Base-by-base conservation (phyloP, 2,329 filamentous ascomycete genomes). In the Fusarium brachygibbosum region DNA sequence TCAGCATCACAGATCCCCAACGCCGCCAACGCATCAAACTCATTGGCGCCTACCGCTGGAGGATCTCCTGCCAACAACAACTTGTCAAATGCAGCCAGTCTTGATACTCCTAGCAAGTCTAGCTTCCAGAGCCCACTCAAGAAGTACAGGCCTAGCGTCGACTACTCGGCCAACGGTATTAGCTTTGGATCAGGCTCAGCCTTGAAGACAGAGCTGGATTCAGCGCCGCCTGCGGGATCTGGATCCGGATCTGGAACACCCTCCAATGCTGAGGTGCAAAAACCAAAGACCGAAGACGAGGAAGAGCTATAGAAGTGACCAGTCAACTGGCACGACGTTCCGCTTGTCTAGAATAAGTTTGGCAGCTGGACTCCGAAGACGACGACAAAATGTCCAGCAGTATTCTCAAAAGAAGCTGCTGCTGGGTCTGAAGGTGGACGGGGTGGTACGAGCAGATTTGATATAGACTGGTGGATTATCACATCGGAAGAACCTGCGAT, bases 51-150 rank as follows among this genome's bases (percentile, higher is more conserved):
- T 46, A 57, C 52, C 32, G 23, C 61, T 53, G 60, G 57, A 50
- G 70, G 63, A 46, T 57, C 70, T 16, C 59, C 67, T 31, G 48
- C 65, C 31, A 64, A 52, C 57, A 69, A 51, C 45, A 45, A 41
- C 19, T 49, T 67, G 35, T 32, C 71, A 21, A 63, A 64, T 23
- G 46, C 58, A 23, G 62, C 49, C 34, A 38, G 61, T 49, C 56
- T 64, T 9, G 76, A 81, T 58, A 76, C 70, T 56, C 78, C 70
- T 25, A 76, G 72, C 76, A 79, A 75, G 62, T 58, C 83, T 81
- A 62, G 79, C 79, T 78, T 93, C 23, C 91, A 89, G 49, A 93
- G 90, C 69, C 92, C 92, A 2, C 85, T 93, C 73, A 94, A 94
- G 84, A 93, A 90, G 76, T 90, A 92, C 60, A 85, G 92, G 35